Conservation (phyloP, 1,284 basidiomycete genomes). For the Tilletia walkeri region DNA sequence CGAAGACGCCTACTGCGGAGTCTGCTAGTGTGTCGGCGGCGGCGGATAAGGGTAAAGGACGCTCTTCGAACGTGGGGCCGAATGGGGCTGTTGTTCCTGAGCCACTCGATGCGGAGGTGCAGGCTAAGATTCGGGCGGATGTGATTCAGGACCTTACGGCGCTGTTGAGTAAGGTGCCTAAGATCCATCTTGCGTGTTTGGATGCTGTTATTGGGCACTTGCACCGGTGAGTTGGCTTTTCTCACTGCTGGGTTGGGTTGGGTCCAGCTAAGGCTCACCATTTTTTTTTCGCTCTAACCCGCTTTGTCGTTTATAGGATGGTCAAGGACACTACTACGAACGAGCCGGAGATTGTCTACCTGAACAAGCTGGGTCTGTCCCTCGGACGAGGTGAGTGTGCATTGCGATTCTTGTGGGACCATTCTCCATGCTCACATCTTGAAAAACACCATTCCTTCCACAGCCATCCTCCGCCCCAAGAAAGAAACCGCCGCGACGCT, state of each 20-base stretch:
- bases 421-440: background rate
- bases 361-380: slow-evolving; percentile 80
- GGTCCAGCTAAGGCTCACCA: background rate
- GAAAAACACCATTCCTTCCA: background rate
- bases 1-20: slow-evolving; percentile 11
- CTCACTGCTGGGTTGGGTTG: background rate
- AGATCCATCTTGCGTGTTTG: slow-evolving; percentile 76
- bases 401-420: background rate
- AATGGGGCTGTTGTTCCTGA: slow-evolving; percentile 20
- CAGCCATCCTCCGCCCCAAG: slow-evolving; percentile 78
- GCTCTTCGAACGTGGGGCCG: slow-evolving; percentile 66
- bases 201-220: slow-evolving; percentile 77
- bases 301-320: slow-evolving; percentile 56
- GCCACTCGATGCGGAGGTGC: slow-evolving; percentile 22
- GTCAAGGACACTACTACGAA: slow-evolving; percentile 65
- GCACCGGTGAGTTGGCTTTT: slow-evolving; percentile 62
- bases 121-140: slow-evolving; percentile 65
- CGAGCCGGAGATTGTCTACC: slow-evolving; percentile 71
- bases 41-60: slow-evolving; percentile 53
- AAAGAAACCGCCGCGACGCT: slow-evolving; percentile 78
- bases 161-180: slow-evolving; percentile 72
- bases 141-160: slow-evolving; percentile 67
- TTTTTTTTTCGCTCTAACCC: slow-evolving; percentile 11
- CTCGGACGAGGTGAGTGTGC: slow-evolving; percentile 72
- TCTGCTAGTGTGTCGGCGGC: slow-evolving; percentile 16